Percentiles rank a stretch among this genome's conserved stretches.
These are phyloP conservation scores for Spiraea crenata DNA, from an alignment of 331 rosid genomes.

Conservation along the genomic window DNA sequence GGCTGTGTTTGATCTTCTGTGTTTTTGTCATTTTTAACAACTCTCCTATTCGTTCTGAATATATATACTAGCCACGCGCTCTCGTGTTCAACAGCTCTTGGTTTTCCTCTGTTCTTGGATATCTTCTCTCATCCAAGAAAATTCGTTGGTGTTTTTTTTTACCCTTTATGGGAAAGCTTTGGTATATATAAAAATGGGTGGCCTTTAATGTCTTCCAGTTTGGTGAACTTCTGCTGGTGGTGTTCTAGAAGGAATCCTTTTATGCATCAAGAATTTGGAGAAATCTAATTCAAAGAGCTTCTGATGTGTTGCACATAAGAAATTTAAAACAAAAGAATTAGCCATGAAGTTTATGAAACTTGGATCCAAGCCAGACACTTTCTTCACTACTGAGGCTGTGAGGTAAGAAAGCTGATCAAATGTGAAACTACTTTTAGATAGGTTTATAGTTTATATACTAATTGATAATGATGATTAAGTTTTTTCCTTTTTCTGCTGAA, in stretches of 20 bases:
- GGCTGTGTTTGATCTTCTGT: constrained; percentile 52
- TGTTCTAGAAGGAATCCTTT: no score
- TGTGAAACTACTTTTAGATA: constrained; percentile 11
- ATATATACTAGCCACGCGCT: constrained; percentile 20
- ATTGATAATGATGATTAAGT: neutral
- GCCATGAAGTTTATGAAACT: constrained; percentile 99
- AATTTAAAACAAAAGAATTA: constrained; percentile 27
- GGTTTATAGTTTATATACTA: neutral
- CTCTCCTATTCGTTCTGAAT: constrained; percentile 26
- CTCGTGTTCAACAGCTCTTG: constrained; percentile 40
- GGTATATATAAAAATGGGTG: no score
- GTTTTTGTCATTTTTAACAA: constrained; percentile 60
- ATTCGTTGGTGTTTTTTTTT: constrained; percentile 18
- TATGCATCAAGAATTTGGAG: constrained; percentile 8
- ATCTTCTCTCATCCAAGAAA: constrained; percentile 51
- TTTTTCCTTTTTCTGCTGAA: neutral
- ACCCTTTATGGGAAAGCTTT: no score
- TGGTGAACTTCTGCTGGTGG: no score
- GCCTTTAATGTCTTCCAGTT: no score
- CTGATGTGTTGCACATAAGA: constrained; percentile 38
- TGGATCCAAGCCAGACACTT: constrained; percentile 96
- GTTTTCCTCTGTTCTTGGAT: constrained; percentile 54
- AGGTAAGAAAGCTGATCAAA: constrained; percentile 41
- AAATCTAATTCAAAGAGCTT: constrained; percentile 30
- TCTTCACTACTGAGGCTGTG: constrained; percentile 73